Base-by-base conservation (phyloP, 2,329 filamentous ascomycete genomes). In the Neonectria magnoliae region DNA sequence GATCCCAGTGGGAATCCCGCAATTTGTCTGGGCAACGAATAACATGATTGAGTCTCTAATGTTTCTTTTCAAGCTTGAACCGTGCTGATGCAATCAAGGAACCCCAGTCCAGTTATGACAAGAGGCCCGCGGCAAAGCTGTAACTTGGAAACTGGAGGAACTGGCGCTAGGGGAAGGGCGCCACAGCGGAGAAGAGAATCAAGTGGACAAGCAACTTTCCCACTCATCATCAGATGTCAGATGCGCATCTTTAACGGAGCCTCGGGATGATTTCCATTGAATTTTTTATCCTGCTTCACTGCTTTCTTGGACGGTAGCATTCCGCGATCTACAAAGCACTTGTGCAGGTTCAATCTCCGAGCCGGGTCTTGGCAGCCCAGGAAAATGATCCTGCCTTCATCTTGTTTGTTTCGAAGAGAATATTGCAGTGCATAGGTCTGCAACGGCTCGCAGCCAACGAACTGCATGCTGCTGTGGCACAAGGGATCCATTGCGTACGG, bases 301-400 rank as follows among this genome's bases (percentile, higher is more conserved):
- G 36, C 6, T 6, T 38, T n/a, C 14, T n/a, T 11, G 27, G 5
- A 27, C 38, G 44, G 47, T 48, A 22, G 54, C 13, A 33, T 22
- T 36, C n/a, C 25, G 31, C 10, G 29, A 41, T 47, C 16, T n/a
- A 38, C 36, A 38, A 8, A 16, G 36, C 6, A 29, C 16, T 55
- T 44, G 9, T 20, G 55, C 36, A 13, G 55, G 44, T 20, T 57
- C 44, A 50, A 57, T 57, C 44, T 57, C 55, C 55, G 44, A 57
- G 44, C n/a, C 16, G 27, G 5, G 5, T 41, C 55, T 57, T 50
- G 55, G 55, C 55, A 38, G 25, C 6, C 38, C 7, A 27, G 22
- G 16, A 31, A 45, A 33, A 22, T 9, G 18, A 10, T n/a, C 27
- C 47, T 16, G 4, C 6, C 27, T 18, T 18, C 27, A 14, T 18